A percentile compares a stretch with the other conserved stretches of the same genome.
phyloP scores from a whole-genome alignment of 2,329 filamentous ascomycete species.

The Leptographium galeiforme region DNA sequence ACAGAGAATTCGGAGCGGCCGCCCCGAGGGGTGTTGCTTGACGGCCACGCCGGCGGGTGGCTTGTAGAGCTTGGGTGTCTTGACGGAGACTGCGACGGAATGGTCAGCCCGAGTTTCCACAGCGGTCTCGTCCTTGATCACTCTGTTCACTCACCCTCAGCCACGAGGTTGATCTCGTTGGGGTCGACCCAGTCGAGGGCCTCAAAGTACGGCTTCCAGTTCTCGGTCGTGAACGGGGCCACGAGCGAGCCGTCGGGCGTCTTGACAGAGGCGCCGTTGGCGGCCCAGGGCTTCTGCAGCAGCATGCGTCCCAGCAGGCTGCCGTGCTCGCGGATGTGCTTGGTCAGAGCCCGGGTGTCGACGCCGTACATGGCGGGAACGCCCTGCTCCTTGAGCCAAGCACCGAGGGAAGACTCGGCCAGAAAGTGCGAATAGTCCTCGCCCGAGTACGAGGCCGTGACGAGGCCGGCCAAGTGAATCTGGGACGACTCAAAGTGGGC shows the following conservation, averaged over 20 bases:
- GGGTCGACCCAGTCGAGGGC: constrained; percentile 80
- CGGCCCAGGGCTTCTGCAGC: constrained; percentile 42
- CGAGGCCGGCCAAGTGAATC: constrained; percentile 87
- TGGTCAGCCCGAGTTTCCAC: constrained; percentile 14
- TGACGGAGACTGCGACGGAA: constrained; percentile 61
- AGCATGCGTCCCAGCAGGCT: constrained; percentile 92
- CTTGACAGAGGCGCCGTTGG: constrained; percentile 17
- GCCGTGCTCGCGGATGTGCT: constrained; percentile 84
- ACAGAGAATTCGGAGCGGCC: constrained; percentile 75
- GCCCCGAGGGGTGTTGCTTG: constrained; percentile 78
- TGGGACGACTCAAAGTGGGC: constrained; percentile 85
- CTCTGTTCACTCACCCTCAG: constrained; percentile 59
- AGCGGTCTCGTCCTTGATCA: background rate
- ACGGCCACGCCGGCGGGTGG: constrained; percentile 58
- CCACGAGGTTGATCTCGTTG: constrained; percentile 84
- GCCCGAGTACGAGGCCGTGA: constrained; percentile 82
- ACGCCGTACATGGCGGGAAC: constrained; percentile 91
- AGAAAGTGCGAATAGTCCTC: constrained; percentile 94
- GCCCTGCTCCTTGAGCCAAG: constrained; percentile 93
- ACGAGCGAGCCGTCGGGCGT: constrained; percentile 10
- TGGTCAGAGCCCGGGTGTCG: constrained; percentile 86
- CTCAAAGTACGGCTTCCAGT: constrained; percentile 53
- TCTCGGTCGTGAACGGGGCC: constrained; percentile 23
- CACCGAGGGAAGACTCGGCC: constrained; percentile 75
- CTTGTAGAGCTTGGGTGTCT: constrained; percentile 72